These are phyloP conservation scores for Linum tenue DNA, from an alignment of 345 rosid species.

Conservation along the genomic window DNA sequence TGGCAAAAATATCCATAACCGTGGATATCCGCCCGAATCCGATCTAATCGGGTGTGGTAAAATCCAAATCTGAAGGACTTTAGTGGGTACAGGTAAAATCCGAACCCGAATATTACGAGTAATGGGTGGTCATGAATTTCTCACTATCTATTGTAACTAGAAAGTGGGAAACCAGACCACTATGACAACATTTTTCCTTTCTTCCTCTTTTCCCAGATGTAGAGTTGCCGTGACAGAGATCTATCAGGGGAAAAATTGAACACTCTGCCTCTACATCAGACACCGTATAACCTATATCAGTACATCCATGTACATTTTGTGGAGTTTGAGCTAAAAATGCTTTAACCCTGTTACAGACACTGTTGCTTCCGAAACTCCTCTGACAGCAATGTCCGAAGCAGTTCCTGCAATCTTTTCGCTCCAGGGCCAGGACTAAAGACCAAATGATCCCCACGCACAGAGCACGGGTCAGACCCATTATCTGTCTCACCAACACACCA, in stretches of 20 bases:
- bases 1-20: too few relatives aligned
- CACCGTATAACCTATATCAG: conserved; percentile 18
- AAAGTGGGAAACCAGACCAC: too few relatives aligned
- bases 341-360: conserved; percentile 35
- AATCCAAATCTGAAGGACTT: too few relatives aligned
- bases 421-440: conserved; percentile 73
- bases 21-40: too few relatives aligned
- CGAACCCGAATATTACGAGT: too few relatives aligned
- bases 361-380: conserved; percentile 49
- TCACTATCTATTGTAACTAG: too few relatives aligned
- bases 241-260: too few relatives aligned
- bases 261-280: conserved; percentile 8
- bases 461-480: conserved; percentile 55
- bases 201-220: background rate
- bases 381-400: conserved; percentile 44
- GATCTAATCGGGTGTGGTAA: too few relatives aligned
- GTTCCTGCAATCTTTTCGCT: conserved; percentile 48
- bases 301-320: conserved; percentile 28
- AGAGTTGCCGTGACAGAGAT: too few relatives aligned
- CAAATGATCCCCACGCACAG: conserved; percentile 44
- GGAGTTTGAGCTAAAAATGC: conserved; percentile 10
- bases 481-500: conserved; percentile 69
- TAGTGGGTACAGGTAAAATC: too few relatives aligned
- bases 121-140: too few relatives aligned
- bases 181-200: background rate